A percentile compares a stretch with the other conserved stretches of the same genome.
Conservation (phyloP, 2,329 filamentous ascomycete genomes). For the Monosporascus cannonballus region DNA sequence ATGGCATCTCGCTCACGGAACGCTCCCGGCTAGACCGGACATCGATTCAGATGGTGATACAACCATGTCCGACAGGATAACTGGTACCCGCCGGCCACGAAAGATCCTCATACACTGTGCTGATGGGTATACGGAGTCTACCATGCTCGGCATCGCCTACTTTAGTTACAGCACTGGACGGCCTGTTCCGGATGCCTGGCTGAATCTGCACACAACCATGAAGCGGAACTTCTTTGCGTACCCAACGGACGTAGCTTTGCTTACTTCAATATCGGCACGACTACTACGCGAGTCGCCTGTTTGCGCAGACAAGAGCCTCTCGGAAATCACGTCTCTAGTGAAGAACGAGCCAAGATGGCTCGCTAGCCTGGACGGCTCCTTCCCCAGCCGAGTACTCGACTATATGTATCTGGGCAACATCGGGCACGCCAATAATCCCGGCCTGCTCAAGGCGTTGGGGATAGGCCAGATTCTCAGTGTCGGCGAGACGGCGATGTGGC, state of each 20-base stretch:
- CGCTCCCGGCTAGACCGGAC: slow-evolving; percentile 29
- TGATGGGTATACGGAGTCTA: slow-evolving; percentile 94
- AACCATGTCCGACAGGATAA: slow-evolving; percentile 32
- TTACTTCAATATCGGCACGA: slow-evolving; percentile 70
- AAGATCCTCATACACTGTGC: slow-evolving; percentile 88
- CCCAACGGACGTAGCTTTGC: slow-evolving; percentile 76
- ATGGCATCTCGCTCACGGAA: slow-evolving; percentile 71
- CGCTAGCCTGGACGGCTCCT: slow-evolving; percentile 75
- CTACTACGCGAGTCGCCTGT: slow-evolving; percentile 66
- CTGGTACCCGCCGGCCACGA: slow-evolving; percentile 37
- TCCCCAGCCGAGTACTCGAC: slow-evolving; percentile 81
- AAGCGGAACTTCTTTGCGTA: slow-evolving; percentile 95
- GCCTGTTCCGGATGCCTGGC: slow-evolving; percentile 79
- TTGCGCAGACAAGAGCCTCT: slow-evolving; percentile 40
- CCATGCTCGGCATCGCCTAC: slow-evolving; percentile 83
- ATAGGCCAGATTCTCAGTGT: slow-evolving; percentile 88
- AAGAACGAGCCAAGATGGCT: slow-evolving; percentile 72
- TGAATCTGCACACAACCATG: slow-evolving; percentile 73
- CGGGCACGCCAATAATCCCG: slow-evolving; percentile 88
- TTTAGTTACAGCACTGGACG: slow-evolving; percentile 85
- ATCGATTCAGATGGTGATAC: slow-evolving; percentile 35
- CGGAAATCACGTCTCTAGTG: slow-evolving; percentile 47
- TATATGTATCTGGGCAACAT: slow-evolving; percentile 98
- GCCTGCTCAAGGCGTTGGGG: slow-evolving; percentile 70
- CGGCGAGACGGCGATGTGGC: slow-evolving; percentile 82